These are phyloP conservation scores for Nannizziopsis arthrosporioides DNA, from an alignment of 2,329 filamentous ascomycete genomes.

Conservation along the genomic window DNA sequence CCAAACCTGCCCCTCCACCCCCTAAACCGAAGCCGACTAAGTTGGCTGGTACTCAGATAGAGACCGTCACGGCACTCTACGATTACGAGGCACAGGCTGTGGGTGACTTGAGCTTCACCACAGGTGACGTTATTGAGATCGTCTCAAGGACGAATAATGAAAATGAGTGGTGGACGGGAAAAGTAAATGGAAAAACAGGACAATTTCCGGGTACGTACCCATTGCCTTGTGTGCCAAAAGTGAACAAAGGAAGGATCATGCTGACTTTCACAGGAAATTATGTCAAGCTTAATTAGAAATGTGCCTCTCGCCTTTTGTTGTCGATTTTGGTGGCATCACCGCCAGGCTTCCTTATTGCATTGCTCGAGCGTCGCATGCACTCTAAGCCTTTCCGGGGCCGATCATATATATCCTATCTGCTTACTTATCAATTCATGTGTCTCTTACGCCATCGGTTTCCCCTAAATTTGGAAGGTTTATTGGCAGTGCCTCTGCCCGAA, in stretches of 20 bases:
- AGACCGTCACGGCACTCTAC: constrained; percentile 82
- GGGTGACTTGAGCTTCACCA: constrained; percentile 79
- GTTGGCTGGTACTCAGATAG: constrained; percentile 52
- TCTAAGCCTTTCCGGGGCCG: too few relatives aligned
- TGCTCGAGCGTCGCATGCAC: too few relatives aligned
- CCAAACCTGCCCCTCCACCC: constrained; percentile 54
- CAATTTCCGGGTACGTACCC: constrained; percentile 76
- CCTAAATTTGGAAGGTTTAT: too few relatives aligned
- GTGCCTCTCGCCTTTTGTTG: too few relatives aligned
- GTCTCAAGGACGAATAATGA: constrained; percentile 69
- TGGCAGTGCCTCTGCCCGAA: too few relatives aligned
- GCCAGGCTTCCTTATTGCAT: too few relatives aligned
- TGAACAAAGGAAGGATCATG: neutral
- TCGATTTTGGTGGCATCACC: too few relatives aligned
- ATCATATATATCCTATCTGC: too few relatives aligned
- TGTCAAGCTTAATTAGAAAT: constrained; percentile 29
- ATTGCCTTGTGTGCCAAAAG: neutral
- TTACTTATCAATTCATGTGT: too few relatives aligned
- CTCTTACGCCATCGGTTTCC: too few relatives aligned
- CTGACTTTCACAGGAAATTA: constrained; percentile 30
- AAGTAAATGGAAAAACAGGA: constrained; percentile 64
- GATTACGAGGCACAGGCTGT: constrained; percentile 94
- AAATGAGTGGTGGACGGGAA: constrained; percentile 96
- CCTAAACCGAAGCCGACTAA: constrained; percentile 72
- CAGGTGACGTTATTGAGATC: constrained; percentile 86